Evolutionary conservation across 805 yeast species (phyloP), one percentile per base, ranked within the genome.

Genomic region (Saccharomycopsis sp.): DNA sequence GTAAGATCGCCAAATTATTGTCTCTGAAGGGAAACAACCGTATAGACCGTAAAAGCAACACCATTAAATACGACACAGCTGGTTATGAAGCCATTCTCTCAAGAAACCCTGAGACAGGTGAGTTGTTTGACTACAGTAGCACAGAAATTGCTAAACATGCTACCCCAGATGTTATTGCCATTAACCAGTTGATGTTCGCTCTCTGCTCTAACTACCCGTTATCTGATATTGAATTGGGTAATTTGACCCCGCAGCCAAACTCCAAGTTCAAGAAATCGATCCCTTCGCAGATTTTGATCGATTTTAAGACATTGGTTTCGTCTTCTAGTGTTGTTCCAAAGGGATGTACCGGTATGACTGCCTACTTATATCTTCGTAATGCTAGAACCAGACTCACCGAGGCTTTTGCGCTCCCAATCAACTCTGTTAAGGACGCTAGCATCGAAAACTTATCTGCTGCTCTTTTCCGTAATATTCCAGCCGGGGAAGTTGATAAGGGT

Each of bases 371-470:
- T 68, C 72, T 90, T 65, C 75, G 96, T 67, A 85, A 83, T 61
- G 75, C 80, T 29, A 78, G 78, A 56, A 80, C 76, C 66, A 75
- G 87, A 64, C 73, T 90, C 57, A 86, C 96, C 0, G 96, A 90
- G 71, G 86, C 96, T 0, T 89, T 87, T 72, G 82, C 87, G 3
- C 82, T 89, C 53, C 80, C 81, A 61, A 81, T 90, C 52, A 75
- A 77, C 55, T 75, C 86, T 0, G 50, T n/a, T 7, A 81, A 80
- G 15, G 83, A 79, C 52, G 73, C 83, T 24, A 78, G 81, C 24
- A 75, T 87, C 58, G 88, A 86, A 59, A 84, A 83, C 64, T 76
- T 89, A 41, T 82, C 91, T 52, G 91, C 93, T 8, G 94, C 94
- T 1, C 72, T 90, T 56, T 90, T 89, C 70, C 79, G 84, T 66